phyloP scores from a whole-genome alignment of 2,329 filamentous ascomycete species.

The Monilinia fructicola region DNA sequence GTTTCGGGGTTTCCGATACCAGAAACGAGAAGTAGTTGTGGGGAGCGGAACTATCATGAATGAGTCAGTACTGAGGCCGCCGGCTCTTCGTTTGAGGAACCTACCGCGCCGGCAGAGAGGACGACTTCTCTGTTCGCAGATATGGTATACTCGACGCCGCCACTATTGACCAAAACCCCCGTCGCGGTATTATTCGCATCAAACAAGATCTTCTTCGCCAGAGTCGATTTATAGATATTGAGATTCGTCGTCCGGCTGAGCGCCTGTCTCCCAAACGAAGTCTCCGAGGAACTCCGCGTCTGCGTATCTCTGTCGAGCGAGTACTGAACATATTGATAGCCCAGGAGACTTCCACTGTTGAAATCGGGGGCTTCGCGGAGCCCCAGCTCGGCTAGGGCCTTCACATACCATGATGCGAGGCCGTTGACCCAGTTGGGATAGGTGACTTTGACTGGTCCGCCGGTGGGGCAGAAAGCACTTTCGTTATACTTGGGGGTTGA shows the following conservation, averaged over 20 bases:
- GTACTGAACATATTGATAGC: conserved; percentile 1
- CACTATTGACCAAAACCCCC: conserved; percentile 10
- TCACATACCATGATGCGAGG: conserved; percentile 1
- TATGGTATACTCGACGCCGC: conserved; percentile 24
- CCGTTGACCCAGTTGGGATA: conserved; percentile 7
- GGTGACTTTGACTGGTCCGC: conserved; percentile 11
- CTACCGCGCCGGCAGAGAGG: conserved; percentile 9
- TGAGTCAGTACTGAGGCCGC: neutral
- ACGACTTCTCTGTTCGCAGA: conserved; percentile 31
- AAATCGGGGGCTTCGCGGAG: neutral
- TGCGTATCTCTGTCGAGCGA: neutral
- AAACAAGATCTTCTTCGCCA: conserved; percentile 20
- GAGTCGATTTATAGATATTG: neutral
- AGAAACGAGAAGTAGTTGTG: conserved; percentile 13
- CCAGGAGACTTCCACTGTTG: conserved; percentile 14
- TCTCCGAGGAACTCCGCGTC: conserved; percentile 4
- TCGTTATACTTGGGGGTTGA: neutral
- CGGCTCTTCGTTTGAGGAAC: neutral
- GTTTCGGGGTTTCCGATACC: neutral
- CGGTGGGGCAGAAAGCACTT: neutral
- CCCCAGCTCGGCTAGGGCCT: conserved; percentile 1
- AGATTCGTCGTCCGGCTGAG: neutral
- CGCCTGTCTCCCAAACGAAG: neutral
- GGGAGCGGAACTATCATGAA: conserved; percentile 8
- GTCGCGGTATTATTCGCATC: neutral